Evolutionary conservation across 2,329 filamentous ascomycete genomes (phyloP), one percentile per base, ranked within the genome.

Genomic region (Lizonia empirigonia): DNA sequence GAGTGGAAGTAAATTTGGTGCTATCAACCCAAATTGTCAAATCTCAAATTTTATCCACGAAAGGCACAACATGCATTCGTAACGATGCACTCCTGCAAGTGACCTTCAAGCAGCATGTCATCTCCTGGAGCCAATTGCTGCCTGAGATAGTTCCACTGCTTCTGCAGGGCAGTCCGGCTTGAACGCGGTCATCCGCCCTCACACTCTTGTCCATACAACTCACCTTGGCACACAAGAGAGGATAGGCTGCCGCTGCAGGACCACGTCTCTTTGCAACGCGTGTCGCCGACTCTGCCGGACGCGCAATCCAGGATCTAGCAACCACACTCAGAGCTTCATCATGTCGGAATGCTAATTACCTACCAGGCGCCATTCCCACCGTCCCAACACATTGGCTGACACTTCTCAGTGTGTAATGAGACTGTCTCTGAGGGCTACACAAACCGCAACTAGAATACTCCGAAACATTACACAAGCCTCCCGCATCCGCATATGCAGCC

Each of bases 401-500:
- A 39, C 15, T 32, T 41, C 27, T 16, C 7, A 30, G 5, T 8
- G 38, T 52, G 44, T 26, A 34, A 52, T 33, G n/a, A 34, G 13
- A 9, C 33, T 35, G 38, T 42, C 26, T 42, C 49, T 34, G 13
- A 38, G 8, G 26, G 38, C 27, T 32, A 22, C 49, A 47, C 49
- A 19, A 30, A 42, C 50, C 44, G 39, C 45, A 50, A 57, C 50
- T 56, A 50, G 42, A 50, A 50, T 38, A 53, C 26, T 27, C 15
- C 39, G 55, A 54, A 58, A 58, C 40, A 50, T 40, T 35, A 26
- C 33, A 44, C 23, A 34, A 23, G 29, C 32, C 24, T 47, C 24
- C 37, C 27, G 33, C 26, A 23, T 39, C 33, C 39, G 34, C 51
- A 41, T 44, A 42, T 55, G 54, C 48, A 53, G 19, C 18, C 41